Percentiles rank a stretch among this genome's conserved stretches.
These are phyloP conservation scores for Debaryomyces hansenii DNA, from an alignment of 805 yeast genomes.

Conservation along the genomic window DNA sequence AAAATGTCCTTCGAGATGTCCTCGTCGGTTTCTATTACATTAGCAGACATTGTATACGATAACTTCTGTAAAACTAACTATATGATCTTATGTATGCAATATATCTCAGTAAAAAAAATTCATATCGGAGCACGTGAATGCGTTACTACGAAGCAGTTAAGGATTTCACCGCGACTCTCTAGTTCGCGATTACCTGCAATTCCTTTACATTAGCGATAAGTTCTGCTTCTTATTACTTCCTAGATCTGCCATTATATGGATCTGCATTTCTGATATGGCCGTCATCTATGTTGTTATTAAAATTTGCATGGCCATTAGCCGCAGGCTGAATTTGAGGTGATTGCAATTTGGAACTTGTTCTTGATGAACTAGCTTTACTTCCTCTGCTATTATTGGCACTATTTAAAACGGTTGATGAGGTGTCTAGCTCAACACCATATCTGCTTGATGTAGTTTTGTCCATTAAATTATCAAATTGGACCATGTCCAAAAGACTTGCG, in stretches of 20 bases:
- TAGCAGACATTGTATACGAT: neutral
- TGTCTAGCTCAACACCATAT: slow-evolving; percentile 21
- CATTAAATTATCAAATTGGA: slow-evolving; percentile 18
- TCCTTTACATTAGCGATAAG: too few relatives aligned
- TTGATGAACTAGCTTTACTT: slow-evolving; percentile 4
- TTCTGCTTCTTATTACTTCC: too few relatives aligned
- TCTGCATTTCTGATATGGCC: too few relatives aligned
- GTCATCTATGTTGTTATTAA: neutral
- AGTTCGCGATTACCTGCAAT: too few relatives aligned
- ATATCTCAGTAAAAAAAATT: too few relatives aligned
- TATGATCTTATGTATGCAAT: too few relatives aligned
- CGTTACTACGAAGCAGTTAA: too few relatives aligned
- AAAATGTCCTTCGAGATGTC: neutral
- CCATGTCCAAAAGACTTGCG: slow-evolving; percentile 19
- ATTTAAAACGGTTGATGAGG: slow-evolving; percentile 16
- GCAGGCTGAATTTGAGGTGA: slow-evolving; percentile 1
- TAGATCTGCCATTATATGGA: too few relatives aligned
- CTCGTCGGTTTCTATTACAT: neutral
- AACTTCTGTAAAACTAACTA: too few relatives aligned
- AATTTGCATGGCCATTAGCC: neutral
- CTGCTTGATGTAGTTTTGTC: slow-evolving; percentile 15
- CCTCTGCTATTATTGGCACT: slow-evolving; percentile 15
- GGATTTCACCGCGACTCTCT: too few relatives aligned
- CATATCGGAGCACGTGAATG: too few relatives aligned
- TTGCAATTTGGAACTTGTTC: slow-evolving; percentile 2